These are phyloP conservation scores for Phragmites australis DNA, from an alignment of 176 grass and related monocot genomes.

Conservation along the genomic window DNA sequence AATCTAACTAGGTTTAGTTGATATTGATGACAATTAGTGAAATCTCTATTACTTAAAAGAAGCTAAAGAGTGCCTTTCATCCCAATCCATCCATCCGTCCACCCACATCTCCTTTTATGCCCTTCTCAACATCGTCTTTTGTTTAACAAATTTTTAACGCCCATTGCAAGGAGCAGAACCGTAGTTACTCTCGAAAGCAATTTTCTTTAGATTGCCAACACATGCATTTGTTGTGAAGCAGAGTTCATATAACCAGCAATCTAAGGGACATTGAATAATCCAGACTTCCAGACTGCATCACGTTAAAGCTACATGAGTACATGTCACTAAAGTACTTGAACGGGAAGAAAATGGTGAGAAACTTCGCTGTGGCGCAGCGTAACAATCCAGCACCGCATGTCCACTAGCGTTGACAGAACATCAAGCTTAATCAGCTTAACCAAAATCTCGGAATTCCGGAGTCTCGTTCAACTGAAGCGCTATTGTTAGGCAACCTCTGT, in stretches of 20 bases:
- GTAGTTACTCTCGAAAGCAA: background rate
- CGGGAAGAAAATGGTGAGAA: background rate
- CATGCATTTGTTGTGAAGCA: background rate
- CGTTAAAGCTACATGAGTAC: background rate
- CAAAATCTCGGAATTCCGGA: slow-evolving; percentile 67
- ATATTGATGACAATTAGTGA: no score
- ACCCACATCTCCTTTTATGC: no score
- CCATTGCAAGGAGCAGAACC: no score
- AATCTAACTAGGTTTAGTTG: no score
- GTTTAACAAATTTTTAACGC: no score
- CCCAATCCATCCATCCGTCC: no score
- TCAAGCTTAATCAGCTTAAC: slow-evolving; percentile 57
- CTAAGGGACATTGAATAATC: background rate
- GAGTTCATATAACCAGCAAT: background rate
- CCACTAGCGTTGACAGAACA: slow-evolving; percentile 23
- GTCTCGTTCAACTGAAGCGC: slow-evolving; percentile 55
- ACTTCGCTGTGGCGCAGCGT: background rate
- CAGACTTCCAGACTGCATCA: slow-evolving; percentile 2
- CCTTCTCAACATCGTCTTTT: no score
- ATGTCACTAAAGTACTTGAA: slow-evolving; percentile 12
- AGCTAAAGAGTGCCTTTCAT: no score
- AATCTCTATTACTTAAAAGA: no score
- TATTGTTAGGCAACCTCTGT: slow-evolving; percentile 76
- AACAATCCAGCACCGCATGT: background rate
- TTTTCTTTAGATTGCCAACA: background rate